A percentile compares a stretch with the other conserved stretches of the same genome.
phyloP scores from a whole-genome alignment of 495 filamentous ascomycete species.

The Hypoxylon fragiforme region DNA sequence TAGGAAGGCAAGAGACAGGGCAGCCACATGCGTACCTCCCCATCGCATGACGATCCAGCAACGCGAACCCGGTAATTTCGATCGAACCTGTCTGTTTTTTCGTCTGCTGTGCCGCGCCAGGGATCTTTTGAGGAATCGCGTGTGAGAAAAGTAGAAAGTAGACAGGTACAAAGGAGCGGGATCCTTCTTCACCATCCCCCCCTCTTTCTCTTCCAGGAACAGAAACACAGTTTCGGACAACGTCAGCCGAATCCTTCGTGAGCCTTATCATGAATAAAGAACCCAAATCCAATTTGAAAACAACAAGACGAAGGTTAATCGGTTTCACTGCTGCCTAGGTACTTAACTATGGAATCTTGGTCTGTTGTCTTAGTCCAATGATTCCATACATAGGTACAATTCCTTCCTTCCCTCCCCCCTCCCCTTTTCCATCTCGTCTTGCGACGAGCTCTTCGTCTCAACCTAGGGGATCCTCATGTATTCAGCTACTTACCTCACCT shows the following conservation, averaged over 20 bases:
- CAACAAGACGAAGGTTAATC: background rate
- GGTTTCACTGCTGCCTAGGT: constrained; percentile 3
- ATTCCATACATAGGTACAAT: no score
- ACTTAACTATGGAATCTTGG: no score
- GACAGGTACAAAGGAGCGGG: background rate
- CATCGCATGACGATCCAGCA: constrained; percentile 11
- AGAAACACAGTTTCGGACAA: constrained; percentile 1
- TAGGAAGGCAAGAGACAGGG: constrained; percentile 8
- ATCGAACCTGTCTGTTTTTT: background rate
- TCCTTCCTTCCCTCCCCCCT: no score
- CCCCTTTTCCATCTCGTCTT: background rate
- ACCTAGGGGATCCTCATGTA: background rate
- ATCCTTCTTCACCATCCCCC: no score
- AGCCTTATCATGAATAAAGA: constrained; percentile 2
- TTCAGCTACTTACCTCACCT: no score
- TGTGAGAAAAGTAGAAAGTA: background rate
- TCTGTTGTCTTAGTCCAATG: no score
- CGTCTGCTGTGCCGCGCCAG: no score
- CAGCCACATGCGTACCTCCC: constrained; percentile 20
- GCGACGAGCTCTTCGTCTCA: background rate
- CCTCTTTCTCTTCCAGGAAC: constrained; percentile 1
- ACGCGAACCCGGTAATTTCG: constrained; percentile 1
- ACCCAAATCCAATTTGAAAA: constrained; percentile 3
- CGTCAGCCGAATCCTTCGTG: constrained; percentile 20
- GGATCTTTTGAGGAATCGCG: background rate